A percentile compares a stretch with the other conserved stretches of the same genome.
phyloP scores from a whole-genome alignment of 352 stramenopile genomes.

The Globisporangium orthogonon region DNA sequence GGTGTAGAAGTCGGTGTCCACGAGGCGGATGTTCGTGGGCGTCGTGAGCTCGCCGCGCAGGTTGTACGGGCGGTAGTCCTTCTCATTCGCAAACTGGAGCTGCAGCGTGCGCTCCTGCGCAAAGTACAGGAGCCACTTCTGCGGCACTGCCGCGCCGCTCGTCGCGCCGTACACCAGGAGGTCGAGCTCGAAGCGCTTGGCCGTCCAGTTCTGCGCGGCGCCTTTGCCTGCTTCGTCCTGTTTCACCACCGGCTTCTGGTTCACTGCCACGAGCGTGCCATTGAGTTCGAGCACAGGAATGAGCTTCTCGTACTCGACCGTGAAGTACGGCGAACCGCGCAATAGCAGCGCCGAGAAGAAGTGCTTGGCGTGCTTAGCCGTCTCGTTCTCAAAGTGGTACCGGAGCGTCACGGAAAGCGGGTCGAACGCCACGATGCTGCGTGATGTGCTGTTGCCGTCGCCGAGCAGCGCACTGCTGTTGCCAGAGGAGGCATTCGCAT shows the following conservation, averaged over 20 bases:
- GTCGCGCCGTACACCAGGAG: conserved; percentile 53
- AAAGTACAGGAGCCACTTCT: conserved; percentile 80
- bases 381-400: conserved; percentile 41
- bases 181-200: conserved; percentile 63
- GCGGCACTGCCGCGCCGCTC: conserved; percentile 10
- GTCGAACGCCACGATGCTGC: conserved; percentile 65
- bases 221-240: conserved; percentile 8
- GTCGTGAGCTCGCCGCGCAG: conserved; percentile 54
- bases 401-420: conserved; percentile 55
- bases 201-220: conserved; percentile 42
- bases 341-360: conserved; percentile 29
- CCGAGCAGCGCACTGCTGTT: conserved; percentile 29
- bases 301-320: conserved; percentile 66
- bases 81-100: conserved; percentile 60
- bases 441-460: conserved; percentile 56
- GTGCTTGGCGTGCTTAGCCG: conserved; percentile 16
- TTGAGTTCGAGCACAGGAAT: conserved; percentile 72
- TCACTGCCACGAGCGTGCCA: conserved; percentile 47
- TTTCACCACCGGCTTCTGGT: conserved; percentile 26
- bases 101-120: conserved; percentile 50
- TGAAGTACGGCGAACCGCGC: conserved; percentile 73
- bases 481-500: conserved; percentile 10
- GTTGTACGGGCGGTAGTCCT: conserved; percentile 64
- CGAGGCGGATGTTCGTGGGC: conserved; percentile 63
- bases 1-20: conserved; percentile 60